Conservation (phyloP, 225 moss, liverwort and hornwort genomes). For the Marchantia polymorpha region DNA sequence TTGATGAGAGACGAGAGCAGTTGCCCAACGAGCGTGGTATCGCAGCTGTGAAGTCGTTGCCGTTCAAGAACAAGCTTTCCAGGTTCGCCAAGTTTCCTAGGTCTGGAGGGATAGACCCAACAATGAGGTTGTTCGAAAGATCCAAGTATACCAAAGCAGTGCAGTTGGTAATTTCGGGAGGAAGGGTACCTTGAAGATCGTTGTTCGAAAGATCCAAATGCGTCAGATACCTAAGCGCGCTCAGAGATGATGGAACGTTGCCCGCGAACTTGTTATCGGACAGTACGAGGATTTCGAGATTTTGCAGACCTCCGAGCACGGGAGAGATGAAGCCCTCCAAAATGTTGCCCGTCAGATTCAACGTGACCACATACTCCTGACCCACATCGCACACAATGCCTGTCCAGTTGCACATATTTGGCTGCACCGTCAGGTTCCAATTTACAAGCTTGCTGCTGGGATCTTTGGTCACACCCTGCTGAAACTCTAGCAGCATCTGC, state of each 20-base stretch:
- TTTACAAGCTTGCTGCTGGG: slow-evolving; percentile 10
- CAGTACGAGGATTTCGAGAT: slow-evolving; percentile 20
- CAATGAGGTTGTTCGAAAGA: slow-evolving; percentile 12
- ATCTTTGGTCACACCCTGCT: slow-evolving; percentile 20
- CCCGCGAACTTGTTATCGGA: slow-evolving; percentile 43
- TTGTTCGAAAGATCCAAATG: slow-evolving; percentile 52
- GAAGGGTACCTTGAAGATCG: slow-evolving; percentile 5
- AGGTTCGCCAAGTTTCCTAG: slow-evolving; percentile 15
- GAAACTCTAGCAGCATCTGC: slow-evolving; percentile 24
- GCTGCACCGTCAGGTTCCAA: slow-evolving; percentile 17
- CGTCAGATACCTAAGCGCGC: slow-evolving; percentile 32
- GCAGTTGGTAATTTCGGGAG: slow-evolving; percentile 15
- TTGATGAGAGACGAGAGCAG: slow-evolving; percentile 1
- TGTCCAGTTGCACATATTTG: slow-evolving; percentile 29
- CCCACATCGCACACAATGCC: slow-evolving; percentile 19
- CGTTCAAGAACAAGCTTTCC: not conserved
- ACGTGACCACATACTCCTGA: slow-evolving; percentile 16
- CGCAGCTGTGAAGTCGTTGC: slow-evolving; percentile 21
- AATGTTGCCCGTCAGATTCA: slow-evolving; percentile 27
- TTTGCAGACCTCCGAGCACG: slow-evolving; percentile 17
- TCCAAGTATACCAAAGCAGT: slow-evolving; percentile 14
- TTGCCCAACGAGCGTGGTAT: slow-evolving; percentile 25
- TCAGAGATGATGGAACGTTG: slow-evolving; percentile 35
- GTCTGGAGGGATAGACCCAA: slow-evolving; percentile 14
- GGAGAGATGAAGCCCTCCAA: slow-evolving; percentile 26